Base-by-base conservation (phyloP, 2,329 filamentous ascomycete genomes). In the Cercospora brassicicola region DNA sequence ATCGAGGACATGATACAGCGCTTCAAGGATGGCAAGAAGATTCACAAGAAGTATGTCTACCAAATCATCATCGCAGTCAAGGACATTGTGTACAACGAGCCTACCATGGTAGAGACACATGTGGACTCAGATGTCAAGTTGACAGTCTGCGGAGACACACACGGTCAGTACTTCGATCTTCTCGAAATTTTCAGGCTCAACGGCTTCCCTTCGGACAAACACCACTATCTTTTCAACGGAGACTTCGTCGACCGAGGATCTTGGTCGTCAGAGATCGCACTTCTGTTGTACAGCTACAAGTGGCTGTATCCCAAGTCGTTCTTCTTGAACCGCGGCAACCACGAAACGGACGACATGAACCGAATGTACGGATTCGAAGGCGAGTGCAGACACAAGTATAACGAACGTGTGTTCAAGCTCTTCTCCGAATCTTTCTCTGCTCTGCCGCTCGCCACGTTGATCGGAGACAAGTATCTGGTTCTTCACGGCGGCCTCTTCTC, bases 341-440 rank as follows among this genome's bases (percentile, higher is more conserved):
- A 99, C 82, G 95, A 99, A 83, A 98, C 95, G 6, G 74, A 87
- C 89, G 53, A 88, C 81, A 99, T 99, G 95, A 99, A 99, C 85
- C 89, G 93, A 73, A 94, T 95, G 64, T 99, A 99, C 78, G 95
- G 95, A 18, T 99, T 99, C 76, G 95, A 99, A 81, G 95, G 95
- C 78, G 95, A 99, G 80, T 98, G 95, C 85, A 95, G 94, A 81
- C 92, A 93, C 74, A 99, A 99, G 83, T 99, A 99, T 82, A 97
- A 92, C 79, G 95, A 97, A 81, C 90, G 92, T 56, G 88, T 93
- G 31, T 99, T 98, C 87, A 98, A 96, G 82, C 85, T 98, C 55
- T 99, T 99, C 84, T 98, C 94, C 0, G 95, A 99, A 80, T 96
- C 93, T 70, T 99, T 99, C 85, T 97, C 94, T 8, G 94, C 94